These are phyloP conservation scores for Fusarium solani-melongenae DNA, from an alignment of 2,329 filamentous ascomycete genomes.

Conservation along the genomic window DNA sequence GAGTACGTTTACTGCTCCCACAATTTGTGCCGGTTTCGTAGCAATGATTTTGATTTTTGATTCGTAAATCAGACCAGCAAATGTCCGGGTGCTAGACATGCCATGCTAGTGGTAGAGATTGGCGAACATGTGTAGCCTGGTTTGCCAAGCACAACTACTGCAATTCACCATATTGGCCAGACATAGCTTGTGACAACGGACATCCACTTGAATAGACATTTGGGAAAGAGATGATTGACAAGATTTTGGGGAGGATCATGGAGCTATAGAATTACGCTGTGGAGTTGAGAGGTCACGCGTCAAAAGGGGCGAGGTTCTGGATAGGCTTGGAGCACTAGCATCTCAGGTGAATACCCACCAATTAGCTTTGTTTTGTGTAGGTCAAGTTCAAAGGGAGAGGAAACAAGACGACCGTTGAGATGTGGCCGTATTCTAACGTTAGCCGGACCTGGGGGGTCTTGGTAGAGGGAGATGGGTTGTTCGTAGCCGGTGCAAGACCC, in stretches of 20 bases:
- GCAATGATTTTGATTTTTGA: not conserved
- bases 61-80: not conserved
- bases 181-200: not conserved
- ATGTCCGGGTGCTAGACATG: not conserved
- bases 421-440: not conserved
- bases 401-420: not conserved
- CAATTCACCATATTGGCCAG: not conserved
- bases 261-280: not conserved
- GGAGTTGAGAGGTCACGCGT: slow-evolving; percentile 1
- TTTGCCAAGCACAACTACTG: not conserved
- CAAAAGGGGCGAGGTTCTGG: slow-evolving; percentile 5
- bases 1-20: not conserved
- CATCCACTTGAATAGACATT: not conserved
- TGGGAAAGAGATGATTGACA: not conserved
- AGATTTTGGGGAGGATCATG: not conserved
- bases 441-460: not conserved
- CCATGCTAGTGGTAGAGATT: not conserved
- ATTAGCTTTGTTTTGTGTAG: not conserved
- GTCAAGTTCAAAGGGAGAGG: not conserved
- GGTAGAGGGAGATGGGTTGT: not conserved
- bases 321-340: not conserved
- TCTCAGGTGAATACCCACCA: not conserved
- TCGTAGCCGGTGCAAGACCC: not conserved
- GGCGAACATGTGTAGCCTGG: not conserved
- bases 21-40: not conserved